Evolutionary conservation across 441 rosid genomes (phyloP).

Genomic region (Gossypium aridum): DNA sequence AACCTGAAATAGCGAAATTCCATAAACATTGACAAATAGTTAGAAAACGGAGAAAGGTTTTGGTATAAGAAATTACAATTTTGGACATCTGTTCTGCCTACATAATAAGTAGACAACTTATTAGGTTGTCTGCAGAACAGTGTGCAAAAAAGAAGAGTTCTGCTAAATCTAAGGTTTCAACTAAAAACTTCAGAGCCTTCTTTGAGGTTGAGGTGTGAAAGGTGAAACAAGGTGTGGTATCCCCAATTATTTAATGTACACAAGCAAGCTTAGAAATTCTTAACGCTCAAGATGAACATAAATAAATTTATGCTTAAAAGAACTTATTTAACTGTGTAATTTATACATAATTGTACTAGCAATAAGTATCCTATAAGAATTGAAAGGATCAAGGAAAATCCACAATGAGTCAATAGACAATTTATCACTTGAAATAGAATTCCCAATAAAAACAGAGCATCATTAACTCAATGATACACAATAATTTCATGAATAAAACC

Average conservation of each 20-base stretch:
- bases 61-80: neutral
- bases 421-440: neutral
- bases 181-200: constrained; percentile 1
- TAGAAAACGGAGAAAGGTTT: neutral
- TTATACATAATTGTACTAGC: neutral
- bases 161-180: neutral
- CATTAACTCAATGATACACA: neutral
- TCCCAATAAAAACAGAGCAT: neutral
- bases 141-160: neutral
- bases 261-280: neutral
- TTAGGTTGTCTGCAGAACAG: neutral
- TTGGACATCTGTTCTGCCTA: neutral
- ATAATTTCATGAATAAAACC: neutral
- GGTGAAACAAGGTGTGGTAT: neutral
- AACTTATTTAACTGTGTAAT: neutral
- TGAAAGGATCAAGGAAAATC: neutral
- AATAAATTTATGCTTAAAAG: neutral
- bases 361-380: neutral
- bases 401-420: neutral
- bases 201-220: neutral
- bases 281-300: neutral
- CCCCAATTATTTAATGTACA: neutral
- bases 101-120: neutral
- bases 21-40: neutral
- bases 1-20: constrained; percentile 41